These are phyloP conservation scores for Cladosporium austrohemisphaericum DNA, from an alignment of 2,329 filamentous ascomycete genomes.

Conservation along the genomic window DNA sequence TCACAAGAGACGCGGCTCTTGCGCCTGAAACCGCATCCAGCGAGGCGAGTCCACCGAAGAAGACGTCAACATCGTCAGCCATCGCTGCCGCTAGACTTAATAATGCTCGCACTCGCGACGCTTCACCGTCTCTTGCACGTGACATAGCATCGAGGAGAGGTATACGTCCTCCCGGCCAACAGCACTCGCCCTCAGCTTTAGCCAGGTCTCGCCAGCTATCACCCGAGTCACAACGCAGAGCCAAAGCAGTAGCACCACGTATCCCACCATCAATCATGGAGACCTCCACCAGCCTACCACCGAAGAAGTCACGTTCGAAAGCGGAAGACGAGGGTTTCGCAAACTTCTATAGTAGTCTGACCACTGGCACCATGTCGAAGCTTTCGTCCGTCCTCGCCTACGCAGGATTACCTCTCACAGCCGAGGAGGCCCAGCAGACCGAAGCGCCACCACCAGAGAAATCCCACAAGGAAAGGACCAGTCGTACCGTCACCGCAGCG, in stretches of 20 bases:
- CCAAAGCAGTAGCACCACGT: slow-evolving; percentile 19
- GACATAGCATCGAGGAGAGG: slow-evolving; percentile 38
- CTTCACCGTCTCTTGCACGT: slow-evolving; percentile 35
- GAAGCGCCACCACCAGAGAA: slow-evolving; percentile 26
- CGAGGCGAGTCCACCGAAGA: slow-evolving; percentile 16
- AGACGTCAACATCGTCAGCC: slow-evolving; percentile 22
- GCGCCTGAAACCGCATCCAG: background rate
- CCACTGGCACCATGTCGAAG: slow-evolving; percentile 81
- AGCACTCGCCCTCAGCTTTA: slow-evolving; percentile 28
- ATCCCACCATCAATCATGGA: slow-evolving; percentile 31
- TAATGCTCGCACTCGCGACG: slow-evolving; percentile 28
- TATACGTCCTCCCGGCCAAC: slow-evolving; percentile 26
- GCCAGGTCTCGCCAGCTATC: slow-evolving; percentile 29
- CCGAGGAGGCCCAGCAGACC: slow-evolving; percentile 25
- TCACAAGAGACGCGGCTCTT: slow-evolving; percentile 3
- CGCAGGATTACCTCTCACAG: slow-evolving; percentile 73
- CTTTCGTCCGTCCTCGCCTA: slow-evolving; percentile 90
- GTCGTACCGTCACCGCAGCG: slow-evolving; percentile 28
- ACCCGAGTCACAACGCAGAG: slow-evolving; percentile 28
- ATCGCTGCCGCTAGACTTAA: slow-evolving; percentile 24
- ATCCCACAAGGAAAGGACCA: slow-evolving; percentile 24
- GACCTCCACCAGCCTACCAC: slow-evolving; percentile 17
- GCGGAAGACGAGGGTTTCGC: slow-evolving; percentile 66
- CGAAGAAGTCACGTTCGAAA: slow-evolving; percentile 19
- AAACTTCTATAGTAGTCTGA: slow-evolving; percentile 79